Percentiles rank a stretch among this genome's conserved stretches.
Conservation (phyloP, 805 yeast species). For the Pichia heedii region DNA sequence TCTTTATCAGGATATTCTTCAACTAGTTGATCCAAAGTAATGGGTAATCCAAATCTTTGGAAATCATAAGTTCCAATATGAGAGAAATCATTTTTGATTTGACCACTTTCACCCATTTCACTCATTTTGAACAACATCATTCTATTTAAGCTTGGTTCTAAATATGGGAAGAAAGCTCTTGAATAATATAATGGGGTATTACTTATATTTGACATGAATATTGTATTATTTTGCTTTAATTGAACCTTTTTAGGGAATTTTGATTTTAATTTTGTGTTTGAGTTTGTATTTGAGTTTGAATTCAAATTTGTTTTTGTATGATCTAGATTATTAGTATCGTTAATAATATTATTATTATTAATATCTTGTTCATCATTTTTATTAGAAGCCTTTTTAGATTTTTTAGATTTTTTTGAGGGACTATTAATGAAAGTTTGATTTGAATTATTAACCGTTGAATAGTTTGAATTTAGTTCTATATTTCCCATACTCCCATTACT, state of each 20-base stretch:
- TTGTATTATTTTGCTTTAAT: background rate
- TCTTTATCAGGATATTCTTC: constrained; percentile 7
- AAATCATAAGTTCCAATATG: constrained; percentile 4
- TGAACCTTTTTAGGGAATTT: background rate
- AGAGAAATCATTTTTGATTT: background rate
- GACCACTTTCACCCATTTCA: constrained; percentile 5
- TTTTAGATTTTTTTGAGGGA: too few relatives aligned
- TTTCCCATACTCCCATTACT: too few relatives aligned
- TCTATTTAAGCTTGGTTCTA: constrained; percentile 10
- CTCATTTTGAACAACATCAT: constrained; percentile 9
- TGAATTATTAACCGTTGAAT: too few relatives aligned
- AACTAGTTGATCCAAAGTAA: background rate
- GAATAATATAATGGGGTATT: constrained; percentile 10
- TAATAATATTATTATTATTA: background rate
- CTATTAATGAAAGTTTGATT: too few relatives aligned
- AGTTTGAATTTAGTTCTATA: too few relatives aligned
- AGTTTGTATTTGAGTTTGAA: background rate
- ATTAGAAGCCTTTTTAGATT: too few relatives aligned
- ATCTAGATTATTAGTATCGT: background rate
- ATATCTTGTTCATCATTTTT: too few relatives aligned
- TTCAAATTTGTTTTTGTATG: background rate
- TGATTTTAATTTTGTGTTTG: background rate
- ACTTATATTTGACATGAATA: background rate
- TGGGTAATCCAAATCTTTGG: constrained; percentile 1
- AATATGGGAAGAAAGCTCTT: constrained; percentile 10